Evolutionary conservation across 768 basidiomycete genomes (phyloP).

Genomic region (Phanerodontia chrysosporium): DNA sequence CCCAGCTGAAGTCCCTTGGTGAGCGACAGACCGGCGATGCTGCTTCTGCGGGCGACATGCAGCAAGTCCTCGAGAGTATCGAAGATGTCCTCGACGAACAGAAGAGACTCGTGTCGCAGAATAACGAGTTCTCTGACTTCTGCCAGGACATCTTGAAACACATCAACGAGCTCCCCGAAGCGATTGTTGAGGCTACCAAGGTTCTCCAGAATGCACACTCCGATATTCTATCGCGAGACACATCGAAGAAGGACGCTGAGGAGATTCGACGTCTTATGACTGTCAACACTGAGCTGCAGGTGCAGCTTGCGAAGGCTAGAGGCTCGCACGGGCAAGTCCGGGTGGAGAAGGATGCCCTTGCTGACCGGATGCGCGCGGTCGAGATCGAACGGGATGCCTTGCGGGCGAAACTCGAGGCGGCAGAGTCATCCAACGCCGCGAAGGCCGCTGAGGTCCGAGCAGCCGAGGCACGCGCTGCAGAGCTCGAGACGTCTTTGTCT

Average conservation of each 20-base stretch:
- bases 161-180: constrained; percentile 55
- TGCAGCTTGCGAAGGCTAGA: constrained; percentile 73
- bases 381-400: constrained; percentile 68
- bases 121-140: constrained; percentile 43
- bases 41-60: constrained; percentile 23
- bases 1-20: constrained; percentile 16
- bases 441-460: constrained; percentile 34
- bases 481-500: constrained; percentile 70
- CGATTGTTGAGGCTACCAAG: constrained; percentile 47
- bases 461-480: constrained; percentile 47
- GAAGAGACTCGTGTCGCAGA: constrained; percentile 42
- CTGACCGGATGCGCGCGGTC: constrained; percentile 52
- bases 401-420: constrained; percentile 49
- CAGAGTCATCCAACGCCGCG: constrained; percentile 37
- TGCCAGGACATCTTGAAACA: constrained; percentile 52
- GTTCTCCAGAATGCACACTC: constrained; percentile 57
- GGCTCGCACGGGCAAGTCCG: constrained; percentile 73
- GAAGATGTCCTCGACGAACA: constrained; percentile 50
- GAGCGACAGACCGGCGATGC: constrained; percentile 17
- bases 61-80: constrained; percentile 44
- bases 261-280: constrained; percentile 54
- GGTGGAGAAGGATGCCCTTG: constrained; percentile 74
- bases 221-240: constrained; percentile 58
- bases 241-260: constrained; percentile 59
- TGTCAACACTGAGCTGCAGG: constrained; percentile 63